Percentiles rank a stretch among this genome's conserved stretches.
Evolutionary conservation across 805 yeast genomes (phyloP).

Genomic region (Teunomyces cretensis): DNA sequence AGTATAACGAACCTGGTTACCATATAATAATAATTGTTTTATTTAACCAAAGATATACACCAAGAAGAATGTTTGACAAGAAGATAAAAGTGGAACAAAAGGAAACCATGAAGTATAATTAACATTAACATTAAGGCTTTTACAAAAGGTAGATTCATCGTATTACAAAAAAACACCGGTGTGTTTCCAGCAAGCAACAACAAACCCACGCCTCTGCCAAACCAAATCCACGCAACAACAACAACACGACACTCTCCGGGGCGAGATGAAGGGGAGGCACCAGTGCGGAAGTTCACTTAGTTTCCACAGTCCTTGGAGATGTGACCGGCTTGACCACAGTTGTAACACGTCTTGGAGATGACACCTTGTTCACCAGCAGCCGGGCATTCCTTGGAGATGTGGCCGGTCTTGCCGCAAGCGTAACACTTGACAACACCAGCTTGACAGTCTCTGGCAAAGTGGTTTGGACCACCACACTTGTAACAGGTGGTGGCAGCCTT

Average conservation of each 20-base stretch:
- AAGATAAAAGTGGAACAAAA: conserved; percentile 3
- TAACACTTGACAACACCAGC: conserved; percentile 75
- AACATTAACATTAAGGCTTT: background rate
- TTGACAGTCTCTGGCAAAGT: conserved; percentile 88
- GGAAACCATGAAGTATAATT: conserved; percentile 4
- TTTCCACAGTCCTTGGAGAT: conserved; percentile 71
- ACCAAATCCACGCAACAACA: conserved; percentile 1
- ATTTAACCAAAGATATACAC: background rate
- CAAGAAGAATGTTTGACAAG: conserved; percentile 7
- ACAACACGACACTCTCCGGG: conserved; percentile 5
- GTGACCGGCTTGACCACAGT: conserved; percentile 80
- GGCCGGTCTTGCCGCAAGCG: conserved; percentile 90
- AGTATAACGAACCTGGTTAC: too few species aligned
- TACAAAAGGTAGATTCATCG: too few species aligned
- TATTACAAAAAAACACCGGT: background rate
- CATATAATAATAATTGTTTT: background rate
- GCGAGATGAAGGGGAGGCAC: background rate
- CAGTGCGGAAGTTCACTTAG: too few species aligned
- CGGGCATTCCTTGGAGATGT: conserved; percentile 81
- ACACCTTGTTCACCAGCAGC: conserved; percentile 47
- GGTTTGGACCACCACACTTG: conserved; percentile 93
- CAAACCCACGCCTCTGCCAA: background rate
- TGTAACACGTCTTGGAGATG: conserved; percentile 63
- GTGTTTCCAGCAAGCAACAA: background rate
- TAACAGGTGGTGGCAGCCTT: conserved; percentile 61